A percentile compares a stretch with the other conserved stretches of the same genome.
phyloP scores from a whole-genome alignment of 2,329 filamentous ascomycete genomes.

The Colletotrichum sp. region DNA sequence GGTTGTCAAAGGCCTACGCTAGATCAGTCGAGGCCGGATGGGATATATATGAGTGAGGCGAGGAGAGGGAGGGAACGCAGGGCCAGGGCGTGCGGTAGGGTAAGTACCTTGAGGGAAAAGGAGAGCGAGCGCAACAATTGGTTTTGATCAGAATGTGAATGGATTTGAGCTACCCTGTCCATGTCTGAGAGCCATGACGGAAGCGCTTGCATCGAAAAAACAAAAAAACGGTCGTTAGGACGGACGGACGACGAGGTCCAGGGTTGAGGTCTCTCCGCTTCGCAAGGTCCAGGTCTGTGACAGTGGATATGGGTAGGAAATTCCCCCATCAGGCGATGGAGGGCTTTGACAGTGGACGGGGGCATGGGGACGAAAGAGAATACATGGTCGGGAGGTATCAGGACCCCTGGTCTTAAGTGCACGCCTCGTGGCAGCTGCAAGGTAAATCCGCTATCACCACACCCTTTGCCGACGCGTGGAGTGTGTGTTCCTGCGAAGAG shows the following conservation, averaged over 20 bases:
- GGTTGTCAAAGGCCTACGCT: background rate
- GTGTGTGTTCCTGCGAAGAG: background rate
- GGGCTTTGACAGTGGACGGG: conserved; percentile 24
- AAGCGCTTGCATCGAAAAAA: conserved; percentile 21
- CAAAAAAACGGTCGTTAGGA: conserved; percentile 22
- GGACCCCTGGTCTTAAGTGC: conserved; percentile 20
- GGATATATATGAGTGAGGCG: conserved; percentile 21
- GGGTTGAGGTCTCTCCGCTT: conserved; percentile 23
- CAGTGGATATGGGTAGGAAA: conserved; percentile 21
- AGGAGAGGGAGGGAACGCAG: background rate
- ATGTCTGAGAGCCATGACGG: conserved; percentile 26
- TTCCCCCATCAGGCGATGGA: conserved; percentile 24
- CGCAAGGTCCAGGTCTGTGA: conserved; percentile 24
- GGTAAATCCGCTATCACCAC: conserved; percentile 20
- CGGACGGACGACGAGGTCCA: conserved; percentile 20
- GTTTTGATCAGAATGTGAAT: conserved; percentile 19
- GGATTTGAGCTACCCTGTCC: conserved; percentile 21
- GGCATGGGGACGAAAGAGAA: conserved; percentile 18
- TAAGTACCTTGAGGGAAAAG: conserved; percentile 4
- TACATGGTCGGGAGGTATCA: conserved; percentile 15
- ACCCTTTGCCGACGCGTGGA: background rate
- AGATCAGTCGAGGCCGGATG: conserved; percentile 14
- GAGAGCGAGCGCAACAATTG: conserved; percentile 18
- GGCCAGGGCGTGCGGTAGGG: conserved; percentile 15
- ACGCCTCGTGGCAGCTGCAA: conserved; percentile 21